phyloP scores from a whole-genome alignment of 768 basidiomycete species.

The Pulveroboletus sp. region DNA sequence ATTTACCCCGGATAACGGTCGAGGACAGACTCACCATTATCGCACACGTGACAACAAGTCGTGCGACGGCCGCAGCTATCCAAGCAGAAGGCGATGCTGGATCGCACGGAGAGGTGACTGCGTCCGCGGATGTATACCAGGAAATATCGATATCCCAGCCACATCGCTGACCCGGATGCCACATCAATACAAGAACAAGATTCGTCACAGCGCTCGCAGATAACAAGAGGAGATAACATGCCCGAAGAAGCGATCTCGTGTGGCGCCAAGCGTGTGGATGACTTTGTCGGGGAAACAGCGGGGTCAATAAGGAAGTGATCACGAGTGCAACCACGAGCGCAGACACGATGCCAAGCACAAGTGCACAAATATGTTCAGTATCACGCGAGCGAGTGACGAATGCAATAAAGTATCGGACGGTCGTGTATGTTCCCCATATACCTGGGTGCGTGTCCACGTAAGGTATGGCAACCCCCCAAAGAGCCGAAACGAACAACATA shows the following conservation, averaged over 20 bases:
- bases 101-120: slow-evolving; percentile 16
- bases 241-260: slow-evolving; percentile 32
- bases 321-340: slow-evolving; percentile 22
- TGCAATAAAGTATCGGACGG: slow-evolving; percentile 64
- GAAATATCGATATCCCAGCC: slow-evolving; percentile 63
- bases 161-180: slow-evolving; percentile 54
- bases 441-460: slow-evolving; percentile 31
- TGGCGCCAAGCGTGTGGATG: slow-evolving; percentile 9
- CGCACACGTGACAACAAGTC: slow-evolving; percentile 50
- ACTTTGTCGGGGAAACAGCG: slow-evolving; percentile 30
- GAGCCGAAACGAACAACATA: slow-evolving; percentile 16
- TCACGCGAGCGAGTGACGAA: slow-evolving; percentile 45
- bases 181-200: slow-evolving; percentile 50
- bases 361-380: slow-evolving; percentile 36
- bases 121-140: slow-evolving; percentile 48
- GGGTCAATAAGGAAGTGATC: slow-evolving; percentile 40
- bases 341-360: slow-evolving; percentile 25
- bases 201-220: slow-evolving; percentile 55
- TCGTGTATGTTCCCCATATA: slow-evolving; percentile 60
- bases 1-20: background rate
- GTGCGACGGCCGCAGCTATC: slow-evolving; percentile 50
- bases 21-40: slow-evolving; percentile 47
- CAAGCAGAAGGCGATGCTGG: slow-evolving; percentile 44
- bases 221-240: slow-evolving; percentile 45
- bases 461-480: slow-evolving; percentile 1